Conservation (phyloP, 805 yeast species). For the Candida montana region DNA sequence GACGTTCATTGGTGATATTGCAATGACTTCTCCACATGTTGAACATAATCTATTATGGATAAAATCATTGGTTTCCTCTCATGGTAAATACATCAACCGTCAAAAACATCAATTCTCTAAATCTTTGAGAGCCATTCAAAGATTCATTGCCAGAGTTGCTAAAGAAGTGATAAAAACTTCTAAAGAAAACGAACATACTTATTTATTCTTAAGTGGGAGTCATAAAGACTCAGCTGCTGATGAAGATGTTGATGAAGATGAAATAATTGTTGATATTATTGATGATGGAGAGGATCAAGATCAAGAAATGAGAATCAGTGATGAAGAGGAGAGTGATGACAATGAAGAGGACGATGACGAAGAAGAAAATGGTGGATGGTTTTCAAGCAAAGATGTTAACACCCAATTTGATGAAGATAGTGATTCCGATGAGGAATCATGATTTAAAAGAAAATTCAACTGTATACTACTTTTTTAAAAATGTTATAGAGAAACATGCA, state of each 20-base stretch:
- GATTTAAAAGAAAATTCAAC: neutral
- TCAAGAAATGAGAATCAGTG: constrained; percentile 1
- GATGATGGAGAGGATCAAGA: constrained; percentile 12
- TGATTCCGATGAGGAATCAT: constrained; percentile 6
- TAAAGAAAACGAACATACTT: constrained; percentile 48
- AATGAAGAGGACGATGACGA: constrained; percentile 16
- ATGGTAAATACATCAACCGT: constrained; percentile 67
- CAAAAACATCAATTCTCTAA: constrained; percentile 60
- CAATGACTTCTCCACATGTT: constrained; percentile 70
- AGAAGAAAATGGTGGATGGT: constrained; percentile 25
- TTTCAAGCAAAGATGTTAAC: constrained; percentile 16
- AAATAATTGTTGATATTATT: constrained; percentile 8
- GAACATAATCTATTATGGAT: constrained; percentile 86
- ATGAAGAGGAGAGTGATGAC: constrained; percentile 9
- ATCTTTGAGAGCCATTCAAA: constrained; percentile 62
- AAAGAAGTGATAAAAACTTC: constrained; percentile 62
- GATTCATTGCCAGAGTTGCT: constrained; percentile 68
- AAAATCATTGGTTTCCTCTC: constrained; percentile 56
- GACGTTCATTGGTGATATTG: constrained; percentile 60
- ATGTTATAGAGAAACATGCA: neutral
- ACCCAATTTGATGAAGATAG: constrained; percentile 4
- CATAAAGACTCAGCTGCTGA: neutral
- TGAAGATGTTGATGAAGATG: constrained; percentile 11
- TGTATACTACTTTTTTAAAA: neutral
- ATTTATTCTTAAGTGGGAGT: constrained; percentile 40